Evolutionary conservation across 2,329 filamentous ascomycete genomes (phyloP).

Genomic region (Nemania diffusa): DNA sequence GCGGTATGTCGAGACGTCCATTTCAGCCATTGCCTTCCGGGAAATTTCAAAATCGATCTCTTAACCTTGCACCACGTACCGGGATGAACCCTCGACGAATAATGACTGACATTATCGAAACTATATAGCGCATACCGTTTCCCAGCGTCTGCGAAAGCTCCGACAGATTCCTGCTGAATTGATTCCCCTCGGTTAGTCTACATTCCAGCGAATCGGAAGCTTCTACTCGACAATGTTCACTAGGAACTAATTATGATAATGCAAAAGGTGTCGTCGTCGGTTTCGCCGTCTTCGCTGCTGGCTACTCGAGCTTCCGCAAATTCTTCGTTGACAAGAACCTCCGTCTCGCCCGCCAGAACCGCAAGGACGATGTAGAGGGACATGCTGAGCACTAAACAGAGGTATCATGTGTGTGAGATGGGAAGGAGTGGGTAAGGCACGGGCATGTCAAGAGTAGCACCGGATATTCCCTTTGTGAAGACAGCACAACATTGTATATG

Average conservation of each 20-base stretch:
- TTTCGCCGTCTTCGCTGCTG: constrained; percentile 82
- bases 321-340: constrained; percentile 91
- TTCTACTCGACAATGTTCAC: neutral
- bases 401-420: constrained; percentile 19
- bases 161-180: constrained; percentile 93
- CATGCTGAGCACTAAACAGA: constrained; percentile 51
- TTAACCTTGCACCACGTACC: neutral
- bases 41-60: constrained; percentile 25
- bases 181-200: constrained; percentile 85
- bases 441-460: constrained; percentile 29
- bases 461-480: constrained; percentile 38
- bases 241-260: constrained; percentile 22
- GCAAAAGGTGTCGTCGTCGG: constrained; percentile 81
- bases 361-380: constrained; percentile 49
- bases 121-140: constrained; percentile 87
- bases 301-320: constrained; percentile 85
- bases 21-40: constrained; percentile 36
- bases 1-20: constrained; percentile 63
- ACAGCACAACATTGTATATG: constrained; percentile 47
- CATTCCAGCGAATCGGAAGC: neutral
- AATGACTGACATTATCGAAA: constrained; percentile 36
- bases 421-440: constrained; percentile 34
- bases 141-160: constrained; percentile 89
- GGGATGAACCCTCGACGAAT: constrained; percentile 14
- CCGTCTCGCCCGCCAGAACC: constrained; percentile 80